These are phyloP conservation scores for Aspergillus unguis DNA, from an alignment of 2,329 filamentous ascomycete species.

Conservation along the genomic window DNA sequence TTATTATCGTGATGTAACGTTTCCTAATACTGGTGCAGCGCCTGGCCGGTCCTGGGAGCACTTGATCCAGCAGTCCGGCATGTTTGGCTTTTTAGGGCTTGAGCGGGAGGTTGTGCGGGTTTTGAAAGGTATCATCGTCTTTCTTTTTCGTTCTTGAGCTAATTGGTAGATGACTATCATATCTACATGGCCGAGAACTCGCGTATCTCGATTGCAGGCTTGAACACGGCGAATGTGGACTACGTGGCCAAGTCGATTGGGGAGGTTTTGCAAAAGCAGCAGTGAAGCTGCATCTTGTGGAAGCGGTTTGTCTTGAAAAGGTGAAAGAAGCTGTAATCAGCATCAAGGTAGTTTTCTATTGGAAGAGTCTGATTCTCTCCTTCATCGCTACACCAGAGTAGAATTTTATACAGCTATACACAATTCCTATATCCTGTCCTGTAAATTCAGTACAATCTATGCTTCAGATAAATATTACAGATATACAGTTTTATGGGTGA, in stretches of 20 bases:
- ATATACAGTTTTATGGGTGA: no score
- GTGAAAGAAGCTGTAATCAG: no score
- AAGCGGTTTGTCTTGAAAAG: no score
- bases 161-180: conserved; percentile 38
- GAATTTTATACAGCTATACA: no score
- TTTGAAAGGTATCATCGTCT: conserved; percentile 25
- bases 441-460: no score
- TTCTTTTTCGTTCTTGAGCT: not conserved
- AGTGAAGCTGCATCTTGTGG: not conserved
- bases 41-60: conserved; percentile 58
- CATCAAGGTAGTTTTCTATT: no score
- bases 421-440: no score
- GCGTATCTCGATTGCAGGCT: conserved; percentile 88
- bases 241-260: conserved; percentile 28
- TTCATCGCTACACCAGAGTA: no score
- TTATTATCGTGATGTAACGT: conserved; percentile 29
- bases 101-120: conserved; percentile 41
- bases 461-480: no score
- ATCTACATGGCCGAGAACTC: conserved; percentile 70
- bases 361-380: no score
- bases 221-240: conserved; percentile 59
- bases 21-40: conserved; percentile 51
- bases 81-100: conserved; percentile 77
- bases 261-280: conserved; percentile 2
- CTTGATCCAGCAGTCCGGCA: conserved; percentile 85